Conservation (phyloP, 2,329 filamentous ascomycete species). For the Phaeophleospora eucalypticola region DNA sequence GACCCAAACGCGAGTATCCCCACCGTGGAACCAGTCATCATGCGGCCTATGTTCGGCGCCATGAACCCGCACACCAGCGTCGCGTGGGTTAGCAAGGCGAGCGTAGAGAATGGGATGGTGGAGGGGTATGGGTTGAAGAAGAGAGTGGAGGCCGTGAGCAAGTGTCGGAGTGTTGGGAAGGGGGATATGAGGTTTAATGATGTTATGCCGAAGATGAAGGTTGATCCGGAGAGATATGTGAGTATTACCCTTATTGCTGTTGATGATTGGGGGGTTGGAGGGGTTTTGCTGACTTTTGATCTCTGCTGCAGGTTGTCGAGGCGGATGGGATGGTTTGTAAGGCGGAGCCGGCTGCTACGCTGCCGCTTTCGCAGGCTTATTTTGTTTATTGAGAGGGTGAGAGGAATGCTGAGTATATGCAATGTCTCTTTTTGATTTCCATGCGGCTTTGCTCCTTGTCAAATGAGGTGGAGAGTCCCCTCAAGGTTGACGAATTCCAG, state of each 20-base stretch:
- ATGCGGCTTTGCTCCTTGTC: too few relatives aligned
- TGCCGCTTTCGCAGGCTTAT: conserved; percentile 74
- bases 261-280: conserved; percentile 1
- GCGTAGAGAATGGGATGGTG: conserved; percentile 63
- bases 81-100: conserved; percentile 75
- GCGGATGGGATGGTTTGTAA: conserved; percentile 72
- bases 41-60: conserved; percentile 80
- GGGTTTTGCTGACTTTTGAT: conserved; percentile 14
- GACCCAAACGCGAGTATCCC: conserved; percentile 64
- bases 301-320: conserved; percentile 57
- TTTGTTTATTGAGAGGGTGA: conserved; percentile 54
- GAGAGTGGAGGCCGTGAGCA: conserved; percentile 72
- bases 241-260: conserved; percentile 28
- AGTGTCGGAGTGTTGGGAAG: conserved; percentile 73
- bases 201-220: conserved; percentile 76
- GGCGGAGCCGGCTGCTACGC: conserved; percentile 64
- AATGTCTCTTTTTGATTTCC: too few relatives aligned
- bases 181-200: conserved; percentile 89
- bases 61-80: conserved; percentile 60
- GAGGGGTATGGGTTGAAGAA: conserved; percentile 72
- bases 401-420: too few relatives aligned
- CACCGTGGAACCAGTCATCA: conserved; percentile 77
- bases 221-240: conserved; percentile 84
- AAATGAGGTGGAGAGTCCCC: too few relatives aligned
- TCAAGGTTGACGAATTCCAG: too few relatives aligned